Conservation (phyloP, 805 yeast genomes). For the Starmerella bombi region DNA sequence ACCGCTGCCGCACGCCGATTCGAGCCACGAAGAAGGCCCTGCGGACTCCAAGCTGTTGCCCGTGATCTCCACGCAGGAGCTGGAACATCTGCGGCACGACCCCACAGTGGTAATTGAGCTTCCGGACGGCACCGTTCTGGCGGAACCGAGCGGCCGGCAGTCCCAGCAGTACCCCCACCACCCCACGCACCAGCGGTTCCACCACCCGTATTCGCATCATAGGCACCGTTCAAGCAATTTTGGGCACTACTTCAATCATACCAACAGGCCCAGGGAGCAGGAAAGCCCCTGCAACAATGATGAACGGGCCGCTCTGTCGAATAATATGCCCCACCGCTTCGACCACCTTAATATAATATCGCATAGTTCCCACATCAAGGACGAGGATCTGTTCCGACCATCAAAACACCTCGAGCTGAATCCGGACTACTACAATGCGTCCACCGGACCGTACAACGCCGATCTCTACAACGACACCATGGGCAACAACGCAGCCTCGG, state of each 20-base stretch:
- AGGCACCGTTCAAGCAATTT: too few relatives aligned
- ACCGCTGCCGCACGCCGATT: too few relatives aligned
- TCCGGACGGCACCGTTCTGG: slow-evolving; percentile 7
- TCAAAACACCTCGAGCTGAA: too few relatives aligned
- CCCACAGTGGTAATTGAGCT: slow-evolving; percentile 1
- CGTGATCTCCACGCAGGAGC: not conserved
- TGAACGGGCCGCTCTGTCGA: not conserved
- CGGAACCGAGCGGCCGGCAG: not conserved
- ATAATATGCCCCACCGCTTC: not conserved
- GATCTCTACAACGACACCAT: slow-evolving; percentile 7
- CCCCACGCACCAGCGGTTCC: too few relatives aligned
- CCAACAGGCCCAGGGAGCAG: not conserved
- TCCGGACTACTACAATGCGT: not conserved
- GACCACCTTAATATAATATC: not conserved
- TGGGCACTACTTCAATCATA: not conserved
- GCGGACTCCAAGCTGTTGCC: not conserved
- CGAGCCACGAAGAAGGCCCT: too few relatives aligned
- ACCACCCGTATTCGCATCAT: too few relatives aligned
- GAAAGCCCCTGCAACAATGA: not conserved
- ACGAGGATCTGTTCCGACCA: not conserved
- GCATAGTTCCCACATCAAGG: not conserved
- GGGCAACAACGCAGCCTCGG: slow-evolving; percentile 8
- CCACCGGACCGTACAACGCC: slow-evolving; percentile 7
- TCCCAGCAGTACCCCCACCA: not conserved
- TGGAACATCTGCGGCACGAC: not conserved